Conservation (phyloP, 2,329 filamentous ascomycete genomes). For the Colletotrichum gigasporum region DNA sequence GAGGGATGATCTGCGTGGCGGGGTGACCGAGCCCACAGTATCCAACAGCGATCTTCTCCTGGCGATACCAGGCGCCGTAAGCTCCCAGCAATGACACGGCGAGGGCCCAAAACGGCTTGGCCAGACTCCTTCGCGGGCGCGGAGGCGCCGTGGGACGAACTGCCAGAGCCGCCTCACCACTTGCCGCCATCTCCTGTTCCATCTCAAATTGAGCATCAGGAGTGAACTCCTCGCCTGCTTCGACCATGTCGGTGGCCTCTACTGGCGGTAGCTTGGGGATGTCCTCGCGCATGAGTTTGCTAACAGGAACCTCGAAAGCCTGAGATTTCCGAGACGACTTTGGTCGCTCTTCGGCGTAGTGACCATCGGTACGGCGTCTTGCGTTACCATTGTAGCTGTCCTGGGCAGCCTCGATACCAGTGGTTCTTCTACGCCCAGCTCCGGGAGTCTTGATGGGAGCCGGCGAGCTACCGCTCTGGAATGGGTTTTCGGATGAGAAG, state of each 20-base stretch:
- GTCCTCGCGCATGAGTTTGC: constrained; percentile 45
- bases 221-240: constrained; percentile 91
- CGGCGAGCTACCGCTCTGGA: constrained; percentile 86
- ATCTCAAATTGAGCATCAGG: constrained; percentile 88
- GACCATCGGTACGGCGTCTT: constrained; percentile 53
- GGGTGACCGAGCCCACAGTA: constrained; percentile 88
- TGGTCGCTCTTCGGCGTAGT: constrained; percentile 15
- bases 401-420: constrained; percentile 37
- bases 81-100: constrained; percentile 74
- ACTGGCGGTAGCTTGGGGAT: constrained; percentile 41
- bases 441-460: constrained; percentile 57
- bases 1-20: constrained; percentile 59
- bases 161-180: constrained; percentile 58
- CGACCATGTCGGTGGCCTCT: constrained; percentile 59
- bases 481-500: constrained; percentile 89
- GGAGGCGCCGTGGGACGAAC: constrained; percentile 51
- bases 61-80: constrained; percentile 85
- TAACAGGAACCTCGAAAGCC: constrained; percentile 66
- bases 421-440: constrained; percentile 60
- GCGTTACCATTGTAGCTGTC: constrained; percentile 44
- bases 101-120: constrained; percentile 76
- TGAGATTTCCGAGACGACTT: constrained; percentile 50
- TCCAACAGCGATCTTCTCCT: constrained; percentile 95
- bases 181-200: constrained; percentile 71
- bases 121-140: constrained; percentile 57